Conservation (phyloP, 2,329 filamentous ascomycete genomes). For the Cladosporium sp. region DNA sequence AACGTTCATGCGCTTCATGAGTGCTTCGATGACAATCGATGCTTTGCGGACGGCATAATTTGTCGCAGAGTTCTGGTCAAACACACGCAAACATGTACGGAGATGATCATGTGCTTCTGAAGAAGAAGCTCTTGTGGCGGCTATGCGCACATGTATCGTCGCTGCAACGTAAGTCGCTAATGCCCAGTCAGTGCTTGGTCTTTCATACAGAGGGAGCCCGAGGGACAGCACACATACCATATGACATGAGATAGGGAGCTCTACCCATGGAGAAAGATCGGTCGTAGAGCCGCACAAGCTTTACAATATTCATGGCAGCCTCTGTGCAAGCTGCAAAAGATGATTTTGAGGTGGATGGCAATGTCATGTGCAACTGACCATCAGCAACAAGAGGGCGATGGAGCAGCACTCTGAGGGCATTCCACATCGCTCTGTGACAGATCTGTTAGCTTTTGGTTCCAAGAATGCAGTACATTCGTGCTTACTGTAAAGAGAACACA, state of each 20-base stretch:
- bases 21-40: constrained; percentile 45
- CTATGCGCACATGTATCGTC: constrained; percentile 54
- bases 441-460: constrained; percentile 18
- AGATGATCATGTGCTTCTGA: constrained; percentile 45
- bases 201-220: neutral
- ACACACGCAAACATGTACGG: constrained; percentile 48
- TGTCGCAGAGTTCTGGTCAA: constrained; percentile 52
- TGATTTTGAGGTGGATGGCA: constrained; percentile 44
- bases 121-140: constrained; percentile 45
- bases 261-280: constrained; percentile 47
- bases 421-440: constrained; percentile 45
- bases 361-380: constrained; percentile 48
- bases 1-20: constrained; percentile 50
- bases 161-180: constrained; percentile 53
- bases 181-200: neutral
- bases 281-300: constrained; percentile 48
- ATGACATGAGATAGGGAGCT: constrained; percentile 56
- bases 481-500: constrained; percentile 17
- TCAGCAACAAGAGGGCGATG: constrained; percentile 56
- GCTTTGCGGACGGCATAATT: constrained; percentile 53
- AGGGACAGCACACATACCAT: constrained; percentile 36
- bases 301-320: constrained; percentile 49
- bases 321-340: constrained; percentile 48
- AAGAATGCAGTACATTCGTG: neutral
- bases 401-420: constrained; percentile 55